A percentile compares a stretch with the other conserved stretches of the same genome.
Evolutionary conservation across 1,284 basidiomycete genomes (phyloP).

Genomic region (Apiotrichum domesticum): DNA sequence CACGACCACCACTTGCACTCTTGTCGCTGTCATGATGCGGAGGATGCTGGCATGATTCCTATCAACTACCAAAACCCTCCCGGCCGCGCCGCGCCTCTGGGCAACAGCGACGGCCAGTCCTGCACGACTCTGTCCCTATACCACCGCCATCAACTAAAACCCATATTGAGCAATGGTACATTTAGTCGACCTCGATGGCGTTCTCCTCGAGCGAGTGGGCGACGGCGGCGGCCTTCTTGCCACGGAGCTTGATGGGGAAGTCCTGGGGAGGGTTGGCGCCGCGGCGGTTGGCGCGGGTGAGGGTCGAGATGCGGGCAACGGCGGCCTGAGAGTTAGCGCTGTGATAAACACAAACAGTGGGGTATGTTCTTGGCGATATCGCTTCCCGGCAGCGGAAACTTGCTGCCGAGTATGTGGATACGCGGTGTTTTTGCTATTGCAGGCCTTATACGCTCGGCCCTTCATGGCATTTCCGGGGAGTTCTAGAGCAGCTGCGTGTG

Average conservation of each 20-base stretch:
- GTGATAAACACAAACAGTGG: neutral
- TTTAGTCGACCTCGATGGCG: constrained; percentile 45
- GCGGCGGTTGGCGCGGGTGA: constrained; percentile 64
- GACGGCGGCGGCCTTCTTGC: constrained; percentile 72
- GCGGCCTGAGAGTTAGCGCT: constrained; percentile 54
- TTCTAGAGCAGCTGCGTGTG: constrained; percentile 37
- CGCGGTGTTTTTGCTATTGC: constrained; percentile 21
- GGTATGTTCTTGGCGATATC: neutral
- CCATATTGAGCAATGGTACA: neutral
- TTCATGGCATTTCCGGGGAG: constrained; percentile 38
- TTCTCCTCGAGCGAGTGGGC: constrained; percentile 50
- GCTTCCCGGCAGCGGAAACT: neutral
- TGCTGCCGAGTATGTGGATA: neutral
- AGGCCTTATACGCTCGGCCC: constrained; percentile 42
- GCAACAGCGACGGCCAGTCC: neutral
- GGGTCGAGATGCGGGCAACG: constrained; percentile 72
- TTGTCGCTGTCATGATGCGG: neutral
- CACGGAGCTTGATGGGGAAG: constrained; percentile 62
- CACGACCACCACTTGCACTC: too few species aligned
- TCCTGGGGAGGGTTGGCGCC: constrained; percentile 58
- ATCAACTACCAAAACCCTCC: constrained; percentile 15
- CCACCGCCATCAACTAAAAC: neutral
- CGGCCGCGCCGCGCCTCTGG: neutral
- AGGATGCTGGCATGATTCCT: constrained; percentile 2
- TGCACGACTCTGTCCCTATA: neutral